Evolutionary conservation across 2,329 filamentous ascomycete species (phyloP).

Genomic region (Colletotrichum musicola): DNA sequence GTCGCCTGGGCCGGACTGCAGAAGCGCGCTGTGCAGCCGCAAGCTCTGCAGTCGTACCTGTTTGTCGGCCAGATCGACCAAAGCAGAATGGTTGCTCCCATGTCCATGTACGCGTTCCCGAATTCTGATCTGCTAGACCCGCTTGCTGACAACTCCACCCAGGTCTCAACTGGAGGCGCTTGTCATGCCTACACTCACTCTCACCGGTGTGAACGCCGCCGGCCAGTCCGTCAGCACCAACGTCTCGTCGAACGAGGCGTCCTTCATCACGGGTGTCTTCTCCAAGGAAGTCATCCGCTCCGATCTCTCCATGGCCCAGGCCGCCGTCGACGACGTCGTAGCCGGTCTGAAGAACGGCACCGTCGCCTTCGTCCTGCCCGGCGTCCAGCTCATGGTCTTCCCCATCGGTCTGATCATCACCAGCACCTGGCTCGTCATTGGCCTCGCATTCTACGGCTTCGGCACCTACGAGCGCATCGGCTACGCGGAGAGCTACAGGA

Average conservation of each 20-base stretch:
- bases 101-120: constrained; percentile 69
- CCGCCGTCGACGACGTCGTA: constrained; percentile 62
- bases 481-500: constrained; percentile 73
- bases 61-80: constrained; percentile 78
- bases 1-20: constrained; percentile 16
- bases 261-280: constrained; percentile 79
- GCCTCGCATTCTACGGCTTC: constrained; percentile 68
- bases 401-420: constrained; percentile 78
- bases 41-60: constrained; percentile 72
- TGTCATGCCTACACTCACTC: constrained; percentile 76
- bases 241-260: constrained; percentile 77
- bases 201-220: constrained; percentile 67
- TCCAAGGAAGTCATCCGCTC: constrained; percentile 68
- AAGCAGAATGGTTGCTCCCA: constrained; percentile 63
- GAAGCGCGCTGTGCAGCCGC: constrained; percentile 46
- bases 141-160: constrained; percentile 50
- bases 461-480: constrained; percentile 76
- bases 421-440: constrained; percentile 70
- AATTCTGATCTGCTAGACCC: neutral
- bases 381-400: constrained; percentile 76
- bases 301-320: constrained; percentile 60
- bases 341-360: constrained; percentile 62
- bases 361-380: constrained; percentile 77
- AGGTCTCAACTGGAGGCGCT: constrained; percentile 72
- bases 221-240: constrained; percentile 70